Evolutionary conservation across 345 rosid species (phyloP), one percentile per base, ranked within the genome.

Genomic region (Salix udensis): DNA sequence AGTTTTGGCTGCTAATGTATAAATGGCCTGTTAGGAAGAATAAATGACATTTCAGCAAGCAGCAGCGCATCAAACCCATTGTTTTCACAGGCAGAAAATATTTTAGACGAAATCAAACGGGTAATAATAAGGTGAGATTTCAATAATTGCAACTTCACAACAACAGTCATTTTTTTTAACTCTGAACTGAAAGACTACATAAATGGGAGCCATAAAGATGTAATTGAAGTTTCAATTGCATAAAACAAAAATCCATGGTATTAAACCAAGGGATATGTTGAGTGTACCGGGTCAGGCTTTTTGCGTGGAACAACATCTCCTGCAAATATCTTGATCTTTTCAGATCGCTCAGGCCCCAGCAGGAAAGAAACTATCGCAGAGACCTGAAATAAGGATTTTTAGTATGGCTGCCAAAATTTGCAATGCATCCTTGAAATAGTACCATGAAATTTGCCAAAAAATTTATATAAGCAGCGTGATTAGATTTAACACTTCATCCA

Each of bases 281-380:
- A 53, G 53, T 55, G 74, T 74, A 94, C 98, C 7, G 97, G 98
- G 71, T 95, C 97, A 76, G 98, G 97, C 84, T 95, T 95, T 83
- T 95, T 93, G 64, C 91, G 86, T 1, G 97, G 93, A 74, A 95
- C 97, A 46, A 91, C 94, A 15, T 95, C 98, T 84, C 98, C 97
- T 13, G 97, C 97, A 55, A 95, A 90, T 82, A 93, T 93, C 90
- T 88, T 82, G 80, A 95, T 93, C n/a, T 95, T 88, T 48, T 85
- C 90, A 60, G 97, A 97, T 79, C 89, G 77, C 71, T 93, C 90
- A 48, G 97, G 93, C 85, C 97, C 97, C 81, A 95, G 88, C 87
- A 95, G 85, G 87, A 79, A 92, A 40, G 93, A 91, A 76, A 94
- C 97, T 81, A 95, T 89, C 42, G 98, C 97, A 50, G 97, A 88